Conservation (phyloP, 495 filamentous ascomycete genomes). For the Penicilliopsis zonata region DNA sequence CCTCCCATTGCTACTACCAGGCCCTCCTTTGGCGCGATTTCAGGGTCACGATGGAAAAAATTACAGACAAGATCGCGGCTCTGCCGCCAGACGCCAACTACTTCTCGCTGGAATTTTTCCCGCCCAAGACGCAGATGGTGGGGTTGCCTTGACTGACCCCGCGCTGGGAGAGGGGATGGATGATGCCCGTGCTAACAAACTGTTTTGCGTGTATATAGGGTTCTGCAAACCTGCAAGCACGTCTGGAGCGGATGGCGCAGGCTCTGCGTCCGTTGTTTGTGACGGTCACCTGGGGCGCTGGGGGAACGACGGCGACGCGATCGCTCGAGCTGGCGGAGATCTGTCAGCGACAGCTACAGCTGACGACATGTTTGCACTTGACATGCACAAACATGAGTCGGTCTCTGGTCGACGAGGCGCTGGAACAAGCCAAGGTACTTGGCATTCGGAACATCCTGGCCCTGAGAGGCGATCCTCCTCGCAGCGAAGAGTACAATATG, state of each 20-base stretch:
- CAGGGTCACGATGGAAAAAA: conserved; percentile 58
- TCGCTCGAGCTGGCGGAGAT: conserved; percentile 91
- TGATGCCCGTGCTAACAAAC: conserved; percentile 9
- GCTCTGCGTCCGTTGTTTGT: conserved; percentile 88
- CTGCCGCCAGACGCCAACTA: conserved; percentile 71
- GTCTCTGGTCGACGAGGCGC: conserved; percentile 69
- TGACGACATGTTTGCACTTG: conserved; percentile 91
- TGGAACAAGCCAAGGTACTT: conserved; percentile 86
- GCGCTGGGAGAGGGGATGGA: background rate
- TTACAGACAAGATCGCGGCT: conserved; percentile 92
- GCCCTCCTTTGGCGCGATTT: background rate
- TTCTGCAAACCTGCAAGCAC: conserved; percentile 81
- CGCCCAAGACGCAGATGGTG: conserved; percentile 88
- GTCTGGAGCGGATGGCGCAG: conserved; percentile 88
- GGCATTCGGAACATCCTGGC: conserved; percentile 93
- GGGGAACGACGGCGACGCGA: conserved; percentile 79
- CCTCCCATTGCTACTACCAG: conserved; percentile 1
- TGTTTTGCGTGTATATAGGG: conserved; percentile 35
- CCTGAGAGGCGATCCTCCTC: conserved; percentile 83
- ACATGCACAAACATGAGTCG: conserved; percentile 98
- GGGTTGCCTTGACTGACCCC: conserved; percentile 15
- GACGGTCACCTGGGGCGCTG: conserved; percentile 96
- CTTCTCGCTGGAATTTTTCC: conserved; percentile 98
- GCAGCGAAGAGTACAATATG: conserved; percentile 77
- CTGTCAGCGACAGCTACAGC: conserved; percentile 78